Conservation (phyloP, 2,329 filamentous ascomycete genomes). For the Aureobasidium namibiae region DNA sequence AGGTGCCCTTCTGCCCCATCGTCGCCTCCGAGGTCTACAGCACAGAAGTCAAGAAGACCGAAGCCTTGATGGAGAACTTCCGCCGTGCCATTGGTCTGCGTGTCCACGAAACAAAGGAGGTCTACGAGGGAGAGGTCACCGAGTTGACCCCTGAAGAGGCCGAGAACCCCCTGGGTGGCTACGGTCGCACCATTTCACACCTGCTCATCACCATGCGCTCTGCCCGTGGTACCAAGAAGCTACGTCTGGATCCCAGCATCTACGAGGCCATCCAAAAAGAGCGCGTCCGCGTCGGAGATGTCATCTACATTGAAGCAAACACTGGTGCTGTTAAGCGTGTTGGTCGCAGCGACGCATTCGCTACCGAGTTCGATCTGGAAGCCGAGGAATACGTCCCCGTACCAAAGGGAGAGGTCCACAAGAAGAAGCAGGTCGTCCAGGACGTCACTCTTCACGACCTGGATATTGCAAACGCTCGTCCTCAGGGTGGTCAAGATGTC, state of each 20-base stretch:
- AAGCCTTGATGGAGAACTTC: constrained; percentile 99
- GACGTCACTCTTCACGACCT: constrained; percentile 96
- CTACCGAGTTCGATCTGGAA: constrained; percentile 96
- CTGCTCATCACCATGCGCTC: constrained; percentile 91
- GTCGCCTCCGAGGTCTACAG: constrained; percentile 98
- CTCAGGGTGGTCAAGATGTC: constrained; percentile 95
- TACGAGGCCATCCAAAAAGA: constrained; percentile 99
- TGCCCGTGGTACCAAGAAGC: constrained; percentile 93
- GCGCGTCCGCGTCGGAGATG: constrained; percentile 88
- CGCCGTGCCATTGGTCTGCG: constrained; percentile 90
- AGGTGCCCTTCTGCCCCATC: constrained; percentile 97
- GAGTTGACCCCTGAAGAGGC: constrained; percentile 96
- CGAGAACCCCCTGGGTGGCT: constrained; percentile 92
- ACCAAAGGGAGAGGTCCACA: constrained; percentile 97
- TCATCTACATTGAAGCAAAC: constrained; percentile 99
- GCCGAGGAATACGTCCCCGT: constrained; percentile 98
- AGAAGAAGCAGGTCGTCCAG: constrained; percentile 99
- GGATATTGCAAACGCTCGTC: constrained; percentile 88
- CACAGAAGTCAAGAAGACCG: constrained; percentile 98
- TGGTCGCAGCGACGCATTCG: constrained; percentile 90
- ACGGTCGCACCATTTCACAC: constrained; percentile 95
- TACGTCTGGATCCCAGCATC: constrained; percentile 92
- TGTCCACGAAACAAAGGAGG: constrained; percentile 97
- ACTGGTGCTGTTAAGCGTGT: constrained; percentile 97
- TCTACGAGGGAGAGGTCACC: constrained; percentile 97